Conservation (phyloP, 129 eudicot genomes). For the Flaveria trinervia region DNA sequence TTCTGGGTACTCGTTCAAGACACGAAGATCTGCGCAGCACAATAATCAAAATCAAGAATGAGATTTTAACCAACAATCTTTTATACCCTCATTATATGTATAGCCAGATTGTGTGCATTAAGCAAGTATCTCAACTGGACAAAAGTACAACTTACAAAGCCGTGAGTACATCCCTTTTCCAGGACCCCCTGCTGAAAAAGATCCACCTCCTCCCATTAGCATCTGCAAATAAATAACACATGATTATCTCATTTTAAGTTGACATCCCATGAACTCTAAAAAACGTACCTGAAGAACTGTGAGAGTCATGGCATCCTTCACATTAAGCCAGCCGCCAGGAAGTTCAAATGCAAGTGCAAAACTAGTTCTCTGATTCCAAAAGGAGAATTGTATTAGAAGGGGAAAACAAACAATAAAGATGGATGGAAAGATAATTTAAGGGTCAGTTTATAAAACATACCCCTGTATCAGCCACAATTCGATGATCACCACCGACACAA, state of each 20-base stretch:
- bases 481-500: slow-evolving; percentile 86
- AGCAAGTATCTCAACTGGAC: slow-evolving; percentile 1
- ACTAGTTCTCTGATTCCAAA: slow-evolving; percentile 55
- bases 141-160: slow-evolving; percentile 64
- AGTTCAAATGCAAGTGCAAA: slow-evolving; percentile 89
- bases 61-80: background rate
- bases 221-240: slow-evolving; percentile 46
- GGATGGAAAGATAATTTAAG: background rate
- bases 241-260: background rate
- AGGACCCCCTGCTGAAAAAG: slow-evolving; percentile 99
- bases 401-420: background rate
- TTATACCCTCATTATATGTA: background rate
- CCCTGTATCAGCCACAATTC: slow-evolving; percentile 73
- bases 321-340: slow-evolving; percentile 90
- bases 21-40: slow-evolving; percentile 64
- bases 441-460: slow-evolving; percentile 39
- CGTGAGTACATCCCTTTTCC: slow-evolving; percentile 98
- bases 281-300: slow-evolving; percentile 78
- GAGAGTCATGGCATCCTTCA: slow-evolving; percentile 64
- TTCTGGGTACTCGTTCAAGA: slow-evolving; percentile 69
- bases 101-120: background rate
- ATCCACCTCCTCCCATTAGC: slow-evolving; percentile 99
- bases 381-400: background rate
- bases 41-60: slow-evolving; percentile 14
- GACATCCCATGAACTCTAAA: background rate